Base-by-base conservation (phyloP, 208 protist genomes). In the Acanthamoeba castellanii region DNA sequence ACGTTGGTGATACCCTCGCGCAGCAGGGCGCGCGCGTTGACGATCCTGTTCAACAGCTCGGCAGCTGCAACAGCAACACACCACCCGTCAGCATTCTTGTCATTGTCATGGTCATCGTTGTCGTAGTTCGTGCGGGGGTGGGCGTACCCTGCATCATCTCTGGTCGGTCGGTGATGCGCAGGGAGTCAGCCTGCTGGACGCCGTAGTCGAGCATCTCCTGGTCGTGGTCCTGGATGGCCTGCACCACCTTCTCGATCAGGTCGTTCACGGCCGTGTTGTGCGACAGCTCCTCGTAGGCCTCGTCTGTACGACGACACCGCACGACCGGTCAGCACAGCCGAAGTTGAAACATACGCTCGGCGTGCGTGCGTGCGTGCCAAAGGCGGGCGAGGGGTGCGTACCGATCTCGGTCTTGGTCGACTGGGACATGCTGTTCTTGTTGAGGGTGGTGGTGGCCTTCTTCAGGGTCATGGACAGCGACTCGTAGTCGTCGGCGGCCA, bases 281-380 rank as follows among this genome's bases (percentile, higher is more conserved):
- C 30, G 85, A 92, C 37, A 92, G 55, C 85, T 92, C 85, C 55
- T 92, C 52, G 85, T 70, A 92, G 85, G 55, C 85, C 45, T 92
- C 55, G 9, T 92, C 85, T 92, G 22, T 30, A 27, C 14, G 72
- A 27, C 14, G 72, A 27, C 0, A 20, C 59, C 22, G 14, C 14
- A 66, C 25, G 14, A 66, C 7, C 14, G 25, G 0, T 66, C 14
- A 61, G 22, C 13, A 61, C 22, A 25, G 22, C 22, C 5, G 3
- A 61, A 61, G 22, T 61, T 22, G 11, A 61, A 16, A 25, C 13
- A 22, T 1, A 61, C 22, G 22, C 20, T 16, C 57, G 57, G 11
- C 13, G 57, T 27, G 61, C 4, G 61, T 32, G 25, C 0, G 3
- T 9, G 25, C 25, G 59, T n/a, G 37, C 3, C 37, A n/a, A 55